A percentile compares a stretch with the other conserved stretches of the same genome.
phyloP scores from a whole-genome alignment of 2,329 filamentous ascomycete genomes.

The Monosporascus ibericus region DNA sequence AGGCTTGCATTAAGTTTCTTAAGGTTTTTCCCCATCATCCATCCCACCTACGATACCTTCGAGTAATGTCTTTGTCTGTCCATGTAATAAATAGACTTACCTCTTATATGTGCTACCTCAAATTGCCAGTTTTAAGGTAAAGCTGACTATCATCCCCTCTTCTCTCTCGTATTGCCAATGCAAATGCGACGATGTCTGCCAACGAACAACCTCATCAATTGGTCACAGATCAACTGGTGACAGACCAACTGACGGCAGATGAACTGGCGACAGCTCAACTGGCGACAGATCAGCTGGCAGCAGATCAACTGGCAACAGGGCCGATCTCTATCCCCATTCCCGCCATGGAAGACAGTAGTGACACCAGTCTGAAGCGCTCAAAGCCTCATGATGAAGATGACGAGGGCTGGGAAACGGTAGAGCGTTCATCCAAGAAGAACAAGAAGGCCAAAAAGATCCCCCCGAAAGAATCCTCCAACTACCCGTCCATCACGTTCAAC shows the following conservation, averaged over 20 bases:
- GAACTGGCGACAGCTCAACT: not conserved
- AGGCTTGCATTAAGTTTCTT: too few relatives aligned
- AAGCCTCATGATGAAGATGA: constrained; percentile 39
- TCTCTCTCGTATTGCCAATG: not conserved
- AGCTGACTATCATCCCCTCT: not conserved
- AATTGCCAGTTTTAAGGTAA: not conserved
- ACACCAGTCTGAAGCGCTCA: constrained; percentile 41
- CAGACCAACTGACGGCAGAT: not conserved
- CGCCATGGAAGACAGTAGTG: constrained; percentile 4
- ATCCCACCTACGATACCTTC: too few relatives aligned
- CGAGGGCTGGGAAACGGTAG: constrained; percentile 49
- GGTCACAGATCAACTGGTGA: not conserved
- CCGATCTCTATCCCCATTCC: not conserved
- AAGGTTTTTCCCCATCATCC: too few relatives aligned
- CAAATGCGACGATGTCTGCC: not conserved
- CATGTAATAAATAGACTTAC: too few relatives aligned
- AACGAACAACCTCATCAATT: not conserved
- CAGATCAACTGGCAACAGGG: not conserved
- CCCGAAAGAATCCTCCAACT: constrained; percentile 47
- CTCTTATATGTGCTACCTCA: not conserved
- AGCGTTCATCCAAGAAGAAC: constrained; percentile 33
- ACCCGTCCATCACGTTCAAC: constrained; percentile 55
- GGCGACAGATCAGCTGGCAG: not conserved
- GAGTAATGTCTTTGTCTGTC: too few relatives aligned
- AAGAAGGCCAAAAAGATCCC: constrained; percentile 60